Evolutionary conservation across 1,284 basidiomycete genomes (phyloP).

Genomic region (Boletellus deceptivus): DNA sequence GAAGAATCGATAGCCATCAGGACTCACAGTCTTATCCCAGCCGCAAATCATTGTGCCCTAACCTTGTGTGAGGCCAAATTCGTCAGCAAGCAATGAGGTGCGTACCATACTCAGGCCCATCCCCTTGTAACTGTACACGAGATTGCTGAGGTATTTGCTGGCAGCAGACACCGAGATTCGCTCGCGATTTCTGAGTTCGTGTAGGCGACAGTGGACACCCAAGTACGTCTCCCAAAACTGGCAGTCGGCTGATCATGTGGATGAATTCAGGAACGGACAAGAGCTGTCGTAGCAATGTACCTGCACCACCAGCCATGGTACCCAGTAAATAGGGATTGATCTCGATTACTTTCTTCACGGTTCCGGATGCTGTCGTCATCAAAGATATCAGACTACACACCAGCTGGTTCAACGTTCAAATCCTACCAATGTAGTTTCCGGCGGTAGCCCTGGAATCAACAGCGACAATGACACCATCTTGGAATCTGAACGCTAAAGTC

Average conservation of each 20-base stretch:
- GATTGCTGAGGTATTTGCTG: constrained; percentile 95
- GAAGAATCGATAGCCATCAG: constrained; percentile 1
- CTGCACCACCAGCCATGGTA: constrained; percentile 99
- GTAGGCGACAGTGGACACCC: constrained; percentile 95
- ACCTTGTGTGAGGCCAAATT: constrained; percentile 3
- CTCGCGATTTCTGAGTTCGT: constrained; percentile 96
- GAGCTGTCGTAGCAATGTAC: constrained; percentile 42
- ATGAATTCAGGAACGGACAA: constrained; percentile 9
- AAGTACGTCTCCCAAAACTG: constrained; percentile 99
- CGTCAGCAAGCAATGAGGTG: neutral
- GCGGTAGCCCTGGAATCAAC: constrained; percentile 98
- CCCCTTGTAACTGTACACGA: constrained; percentile 98
- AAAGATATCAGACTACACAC: neutral
- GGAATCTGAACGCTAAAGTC: constrained; percentile 95
- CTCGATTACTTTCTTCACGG: constrained; percentile 99
- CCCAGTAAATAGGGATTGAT: constrained; percentile 98
- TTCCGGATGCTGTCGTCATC: constrained; percentile 72
- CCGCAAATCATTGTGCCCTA: constrained; percentile 99
- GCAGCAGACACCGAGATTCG: constrained; percentile 98
- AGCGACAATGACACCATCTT: constrained; percentile 96
- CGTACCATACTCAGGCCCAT: constrained; percentile 98
- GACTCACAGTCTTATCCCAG: constrained; percentile 94
- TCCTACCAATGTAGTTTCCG: constrained; percentile 91
- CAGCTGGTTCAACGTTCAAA: neutral
- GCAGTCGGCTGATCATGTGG: constrained; percentile 67